phyloP scores from a whole-genome alignment of 2,329 filamentous ascomycete genomes.

The Falciphora oryzae region DNA sequence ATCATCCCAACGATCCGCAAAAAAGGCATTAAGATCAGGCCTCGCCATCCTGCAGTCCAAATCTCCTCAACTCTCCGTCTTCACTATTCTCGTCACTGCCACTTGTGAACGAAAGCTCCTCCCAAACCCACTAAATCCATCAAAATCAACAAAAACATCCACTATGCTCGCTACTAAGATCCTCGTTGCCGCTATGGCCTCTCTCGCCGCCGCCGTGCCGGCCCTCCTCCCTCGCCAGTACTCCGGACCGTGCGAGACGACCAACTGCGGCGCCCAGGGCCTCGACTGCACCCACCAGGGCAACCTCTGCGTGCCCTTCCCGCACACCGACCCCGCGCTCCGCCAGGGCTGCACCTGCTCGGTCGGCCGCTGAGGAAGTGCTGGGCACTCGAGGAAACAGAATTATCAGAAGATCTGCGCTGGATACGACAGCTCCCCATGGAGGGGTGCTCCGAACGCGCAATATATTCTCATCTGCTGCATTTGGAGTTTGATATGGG shows the following conservation, averaged over 20 bases:
- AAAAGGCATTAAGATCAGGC: neutral
- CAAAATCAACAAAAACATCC: neutral
- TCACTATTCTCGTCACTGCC: too few relatives aligned
- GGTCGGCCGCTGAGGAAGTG: neutral
- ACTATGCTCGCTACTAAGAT: slow-evolving; percentile 2
- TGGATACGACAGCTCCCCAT: neutral
- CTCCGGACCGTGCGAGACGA: slow-evolving; percentile 1
- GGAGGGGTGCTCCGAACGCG: too few relatives aligned
- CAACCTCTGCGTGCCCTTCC: slow-evolving; percentile 8
- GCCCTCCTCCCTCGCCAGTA: neutral
- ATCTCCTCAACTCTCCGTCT: too few relatives aligned
- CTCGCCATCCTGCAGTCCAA: too few relatives aligned
- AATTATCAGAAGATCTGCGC: neutral
- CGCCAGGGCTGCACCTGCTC: slow-evolving; percentile 10
- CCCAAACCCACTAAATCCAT: neutral
- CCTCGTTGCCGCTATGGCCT: neutral
- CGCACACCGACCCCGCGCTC: neutral
- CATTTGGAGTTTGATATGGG: too few relatives aligned
- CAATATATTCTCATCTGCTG: too few relatives aligned
- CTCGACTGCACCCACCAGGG: slow-evolving; percentile 4
- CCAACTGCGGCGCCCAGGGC: neutral
- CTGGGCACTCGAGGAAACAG: neutral
- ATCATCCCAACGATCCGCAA: neutral
- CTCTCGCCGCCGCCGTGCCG: neutral
- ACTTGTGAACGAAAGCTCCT: neutral